A percentile compares a stretch with the other conserved stretches of the same genome.
phyloP scores from a whole-genome alignment of 1,139 yeast species.

The Hemisphaericaspora lyxosophila region DNA sequence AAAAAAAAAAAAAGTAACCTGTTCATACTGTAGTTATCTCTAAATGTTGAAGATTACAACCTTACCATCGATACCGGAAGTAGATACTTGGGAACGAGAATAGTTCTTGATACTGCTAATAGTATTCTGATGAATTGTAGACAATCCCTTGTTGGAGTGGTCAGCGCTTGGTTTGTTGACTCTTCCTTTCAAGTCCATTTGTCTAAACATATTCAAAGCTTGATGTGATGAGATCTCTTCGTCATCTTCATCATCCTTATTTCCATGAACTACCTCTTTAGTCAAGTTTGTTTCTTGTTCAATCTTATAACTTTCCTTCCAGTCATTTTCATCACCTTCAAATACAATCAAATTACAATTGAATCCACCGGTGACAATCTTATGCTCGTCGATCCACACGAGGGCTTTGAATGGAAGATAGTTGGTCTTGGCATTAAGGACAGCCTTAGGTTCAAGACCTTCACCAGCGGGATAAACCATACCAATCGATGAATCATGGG shows the following conservation, averaged over 20 bases:
- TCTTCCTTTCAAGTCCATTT: slow-evolving; percentile 91
- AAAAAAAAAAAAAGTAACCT: no score
- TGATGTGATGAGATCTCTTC: slow-evolving; percentile 70
- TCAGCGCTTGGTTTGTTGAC: slow-evolving; percentile 42
- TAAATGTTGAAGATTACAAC: slow-evolving; percentile 60
- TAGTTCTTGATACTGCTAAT: slow-evolving; percentile 74
- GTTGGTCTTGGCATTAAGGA: slow-evolving; percentile 58
- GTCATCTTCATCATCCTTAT: slow-evolving; percentile 43
- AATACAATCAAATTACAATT: slow-evolving; percentile 89
- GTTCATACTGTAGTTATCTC: not conserved
- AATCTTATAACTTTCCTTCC: slow-evolving; percentile 65
- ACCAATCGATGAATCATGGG: slow-evolving; percentile 76
- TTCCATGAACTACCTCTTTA: slow-evolving; percentile 32
- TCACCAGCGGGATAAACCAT: slow-evolving; percentile 78
- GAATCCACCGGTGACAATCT: slow-evolving; percentile 86
- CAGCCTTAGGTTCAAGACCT: slow-evolving; percentile 49
- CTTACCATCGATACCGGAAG: slow-evolving; percentile 80
- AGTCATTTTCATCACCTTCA: slow-evolving; percentile 64
- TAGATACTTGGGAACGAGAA: slow-evolving; percentile 41
- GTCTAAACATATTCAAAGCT: slow-evolving; percentile 93
- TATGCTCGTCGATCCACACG: slow-evolving; percentile 63
- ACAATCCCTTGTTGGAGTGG: slow-evolving; percentile 49
- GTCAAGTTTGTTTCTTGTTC: slow-evolving; percentile 53
- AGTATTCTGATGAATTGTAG: slow-evolving; percentile 89
- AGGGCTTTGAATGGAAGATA: slow-evolving; percentile 81